Base-by-base conservation (phyloP, 2,329 filamentous ascomycete genomes). In the Verticillium dahliae region DNA sequence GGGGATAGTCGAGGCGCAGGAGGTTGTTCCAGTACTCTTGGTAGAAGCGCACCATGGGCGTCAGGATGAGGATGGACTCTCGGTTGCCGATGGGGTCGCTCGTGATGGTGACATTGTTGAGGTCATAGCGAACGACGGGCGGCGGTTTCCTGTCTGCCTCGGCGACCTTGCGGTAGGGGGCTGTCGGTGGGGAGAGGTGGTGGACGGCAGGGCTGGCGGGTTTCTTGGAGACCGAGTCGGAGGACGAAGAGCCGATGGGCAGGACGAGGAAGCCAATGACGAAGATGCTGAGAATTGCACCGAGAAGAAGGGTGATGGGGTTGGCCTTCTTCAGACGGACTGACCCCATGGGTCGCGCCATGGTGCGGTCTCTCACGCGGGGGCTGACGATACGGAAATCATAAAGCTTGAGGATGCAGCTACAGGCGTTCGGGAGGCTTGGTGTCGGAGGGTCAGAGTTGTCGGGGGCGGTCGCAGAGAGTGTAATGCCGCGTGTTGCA, bases 1-100 rank as follows among this genome's bases (percentile, higher is more conserved):
- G 95, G 3, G 95, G 95, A 74, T 98, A 99, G 70, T 78, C 84
- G 61, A 99, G 83, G 72, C 86, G 86, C 67, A 93, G 74, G 34
- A 99, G 81, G 70, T 98, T 99, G 74, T 96, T 89, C 94, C 95
- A 99, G 80, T 98, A 99, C 68, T 85, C 88, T 69, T 90, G 88
- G 76, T 97, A 98, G 81, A 98, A 99, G 65, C 91, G 87, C 37
- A 92, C 90, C 77, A 99, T 88, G 10, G 95, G 95, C 1, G 95
- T 97, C 63, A 99, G 84, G 71, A 99, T 90, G 61, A 99, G 87
- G 63, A 99, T 83, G 59, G 89, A 90, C 79, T 99, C 95, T 67
- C 86, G 81, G 72, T 96, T 95, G 65, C 82, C 85, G 58, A 92
- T 80, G 1, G 95, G 91, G 66, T 90, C 84, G 59, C 82, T 74